Percentiles rank a stretch among this genome's conserved stretches.
These are phyloP conservation scores for Buddleja alternifolia DNA, from an alignment of 257 asterid genomes.

Conservation along the genomic window DNA sequence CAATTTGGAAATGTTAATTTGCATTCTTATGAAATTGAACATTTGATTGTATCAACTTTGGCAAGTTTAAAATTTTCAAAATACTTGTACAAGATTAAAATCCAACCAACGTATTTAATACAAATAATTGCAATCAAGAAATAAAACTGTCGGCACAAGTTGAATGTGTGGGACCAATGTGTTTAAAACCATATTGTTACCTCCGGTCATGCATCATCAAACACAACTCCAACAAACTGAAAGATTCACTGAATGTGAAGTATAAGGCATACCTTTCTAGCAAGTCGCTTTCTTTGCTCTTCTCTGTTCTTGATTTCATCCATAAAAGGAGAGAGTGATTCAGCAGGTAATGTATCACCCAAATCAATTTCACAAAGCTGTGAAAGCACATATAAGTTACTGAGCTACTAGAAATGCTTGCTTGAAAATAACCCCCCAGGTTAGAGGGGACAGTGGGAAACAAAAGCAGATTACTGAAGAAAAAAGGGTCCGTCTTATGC, in stretches of 20 bases:
- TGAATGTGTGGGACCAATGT: too few relatives aligned
- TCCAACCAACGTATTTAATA: too few relatives aligned
- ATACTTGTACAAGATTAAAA: too few relatives aligned
- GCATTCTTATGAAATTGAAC: too few relatives aligned
- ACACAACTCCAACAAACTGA: conserved; percentile 12
- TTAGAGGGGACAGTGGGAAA: not conserved
- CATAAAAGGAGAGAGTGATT: conserved; percentile 84
- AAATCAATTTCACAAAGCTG: conserved; percentile 94
- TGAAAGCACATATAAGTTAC: conserved; percentile 21
- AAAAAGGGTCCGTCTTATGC: conserved; percentile 22
- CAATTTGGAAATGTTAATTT: too few relatives aligned
- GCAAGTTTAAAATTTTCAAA: too few relatives aligned
- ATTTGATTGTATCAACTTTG: too few relatives aligned
- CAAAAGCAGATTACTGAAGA: conserved; percentile 2
- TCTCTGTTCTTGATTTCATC: conserved; percentile 93
- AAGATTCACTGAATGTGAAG: conserved; percentile 7
- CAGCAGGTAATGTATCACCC: conserved; percentile 62
- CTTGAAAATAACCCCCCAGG: conserved; percentile 20
- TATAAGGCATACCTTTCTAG: conserved; percentile 68
- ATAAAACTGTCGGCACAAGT: too few relatives aligned
- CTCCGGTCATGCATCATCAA: conserved; percentile 8
- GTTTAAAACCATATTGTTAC: too few relatives aligned
- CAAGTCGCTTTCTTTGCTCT: conserved; percentile 76
- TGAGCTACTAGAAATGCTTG: conserved; percentile 14
- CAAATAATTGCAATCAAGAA: too few relatives aligned